A percentile compares a stretch with the other conserved stretches of the same genome.
These are phyloP conservation scores for Penicillium tannophilum DNA, from an alignment of 495 filamentous ascomycete genomes.

Conservation along the genomic window DNA sequence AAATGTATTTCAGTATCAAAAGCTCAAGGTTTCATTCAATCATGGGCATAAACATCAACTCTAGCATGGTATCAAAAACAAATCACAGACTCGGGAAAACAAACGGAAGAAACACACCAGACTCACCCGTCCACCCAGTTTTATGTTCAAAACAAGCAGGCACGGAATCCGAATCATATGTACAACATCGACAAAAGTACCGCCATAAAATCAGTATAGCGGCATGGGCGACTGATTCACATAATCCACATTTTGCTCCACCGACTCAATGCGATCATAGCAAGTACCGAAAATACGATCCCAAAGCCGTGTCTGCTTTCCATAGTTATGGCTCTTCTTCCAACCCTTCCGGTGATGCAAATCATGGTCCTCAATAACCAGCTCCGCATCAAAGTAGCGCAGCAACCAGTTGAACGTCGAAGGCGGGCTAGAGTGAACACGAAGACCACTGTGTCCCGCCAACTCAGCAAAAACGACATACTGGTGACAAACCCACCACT, in stretches of 20 bases:
- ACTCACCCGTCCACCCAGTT: neutral
- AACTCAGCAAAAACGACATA: constrained; percentile 41
- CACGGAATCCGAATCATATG: neutral
- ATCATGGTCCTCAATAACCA: constrained; percentile 44
- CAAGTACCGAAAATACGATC: constrained; percentile 43
- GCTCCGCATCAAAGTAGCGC: constrained; percentile 31
- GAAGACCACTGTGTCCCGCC: constrained; percentile 38
- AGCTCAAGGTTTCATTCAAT: neutral
- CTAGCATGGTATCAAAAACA: constrained; percentile 1
- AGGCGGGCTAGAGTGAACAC: constrained; percentile 34
- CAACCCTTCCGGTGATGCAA: constrained; percentile 44
- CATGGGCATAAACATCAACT: neutral
- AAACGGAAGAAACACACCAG: neutral
- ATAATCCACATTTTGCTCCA: constrained; percentile 35
- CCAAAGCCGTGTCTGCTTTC: constrained; percentile 46
- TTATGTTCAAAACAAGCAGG: neutral
- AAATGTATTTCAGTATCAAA: neutral
- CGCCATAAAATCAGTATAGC: neutral
- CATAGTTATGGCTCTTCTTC: constrained; percentile 44
- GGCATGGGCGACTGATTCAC: constrained; percentile 35
- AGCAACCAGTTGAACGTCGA: constrained; percentile 34
- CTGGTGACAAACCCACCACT: constrained; percentile 46
- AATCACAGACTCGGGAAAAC: neutral
- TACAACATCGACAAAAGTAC: neutral
- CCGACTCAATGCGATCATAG: constrained; percentile 33